Evolutionary conservation across 768 basidiomycete species (phyloP).

Genomic region (Amanita phalloides): DNA sequence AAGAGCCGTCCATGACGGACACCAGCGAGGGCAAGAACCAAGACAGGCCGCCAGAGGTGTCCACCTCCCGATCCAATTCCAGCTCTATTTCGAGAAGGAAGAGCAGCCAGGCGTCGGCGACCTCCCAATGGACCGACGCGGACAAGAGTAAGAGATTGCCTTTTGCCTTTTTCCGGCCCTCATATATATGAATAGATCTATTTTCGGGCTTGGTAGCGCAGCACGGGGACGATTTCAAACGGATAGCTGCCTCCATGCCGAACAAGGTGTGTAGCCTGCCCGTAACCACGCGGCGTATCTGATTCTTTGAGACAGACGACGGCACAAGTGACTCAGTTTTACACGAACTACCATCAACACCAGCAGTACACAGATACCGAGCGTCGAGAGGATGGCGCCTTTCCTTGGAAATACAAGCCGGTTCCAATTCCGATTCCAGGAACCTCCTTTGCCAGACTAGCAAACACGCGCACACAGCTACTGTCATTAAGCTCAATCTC

Average conservation of each 20-base stretch:
- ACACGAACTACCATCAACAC: slow-evolving; percentile 29
- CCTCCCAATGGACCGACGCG: slow-evolving; percentile 49
- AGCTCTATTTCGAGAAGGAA: slow-evolving; percentile 4
- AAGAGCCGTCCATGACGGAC: slow-evolving; percentile 19
- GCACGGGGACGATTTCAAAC: slow-evolving; percentile 57
- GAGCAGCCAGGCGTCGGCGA: slow-evolving; percentile 15
- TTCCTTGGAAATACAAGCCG: slow-evolving; percentile 11
- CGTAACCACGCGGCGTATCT: background rate
- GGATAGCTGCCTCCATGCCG: slow-evolving; percentile 59
- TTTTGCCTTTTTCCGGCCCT: background rate
- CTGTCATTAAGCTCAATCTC: no score
- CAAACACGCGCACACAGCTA: no score
- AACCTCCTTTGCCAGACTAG: no score
- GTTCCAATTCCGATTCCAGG: background rate
- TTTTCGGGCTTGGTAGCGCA: slow-evolving; percentile 48
- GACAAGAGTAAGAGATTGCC: slow-evolving; percentile 42
- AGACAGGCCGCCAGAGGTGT: background rate
- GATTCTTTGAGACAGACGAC: slow-evolving; percentile 29
- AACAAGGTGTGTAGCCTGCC: slow-evolving; percentile 32
- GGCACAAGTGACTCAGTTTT: slow-evolving; percentile 44
- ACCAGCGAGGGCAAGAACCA: background rate
- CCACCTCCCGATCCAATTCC: background rate
- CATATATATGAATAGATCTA: slow-evolving; percentile 20
- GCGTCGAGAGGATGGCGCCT: slow-evolving; percentile 26
- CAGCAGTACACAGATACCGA: no score